Evolutionary conservation across 352 stramenopile species (phyloP).

Genomic region (Phytophthora lateralis): DNA sequence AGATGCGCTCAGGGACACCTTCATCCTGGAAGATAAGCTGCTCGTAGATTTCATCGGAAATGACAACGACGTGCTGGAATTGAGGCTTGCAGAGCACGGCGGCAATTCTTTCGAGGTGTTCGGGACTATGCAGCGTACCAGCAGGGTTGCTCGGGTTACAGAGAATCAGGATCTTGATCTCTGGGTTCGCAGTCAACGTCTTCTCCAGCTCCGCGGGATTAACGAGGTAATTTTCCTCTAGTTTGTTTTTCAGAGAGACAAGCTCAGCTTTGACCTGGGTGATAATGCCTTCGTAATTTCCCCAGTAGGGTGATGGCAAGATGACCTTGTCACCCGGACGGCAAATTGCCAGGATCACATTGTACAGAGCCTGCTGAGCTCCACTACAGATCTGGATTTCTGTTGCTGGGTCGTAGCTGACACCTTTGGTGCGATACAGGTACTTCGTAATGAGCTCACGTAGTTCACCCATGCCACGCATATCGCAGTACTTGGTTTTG

Average conservation of each 20-base stretch:
- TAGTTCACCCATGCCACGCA: conserved; percentile 89
- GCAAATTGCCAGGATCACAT: conserved; percentile 90
- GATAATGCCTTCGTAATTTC: conserved; percentile 96
- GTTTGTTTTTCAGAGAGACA: conserved; percentile 88
- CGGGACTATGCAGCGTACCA: conserved; percentile 74
- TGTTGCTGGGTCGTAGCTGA: conserved; percentile 83
- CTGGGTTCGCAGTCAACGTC: conserved; percentile 68
- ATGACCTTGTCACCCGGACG: conserved; percentile 94
- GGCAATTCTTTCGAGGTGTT: conserved; percentile 57
- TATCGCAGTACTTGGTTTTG: conserved; percentile 94
- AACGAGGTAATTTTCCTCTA: conserved; percentile 93
- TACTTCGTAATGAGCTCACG: conserved; percentile 90
- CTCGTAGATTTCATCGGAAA: conserved; percentile 97
- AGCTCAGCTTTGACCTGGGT: conserved; percentile 86
- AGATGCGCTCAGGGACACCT: conserved; percentile 48
- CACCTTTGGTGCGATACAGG: conserved; percentile 84
- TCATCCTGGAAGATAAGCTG: conserved; percentile 92
- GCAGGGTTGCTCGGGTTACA: conserved; percentile 98
- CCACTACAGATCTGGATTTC: conserved; percentile 97
- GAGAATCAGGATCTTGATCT: conserved; percentile 91
- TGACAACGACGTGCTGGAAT: conserved; percentile 82
- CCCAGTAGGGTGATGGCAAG: conserved; percentile 96
- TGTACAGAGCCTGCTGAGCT: conserved; percentile 95
- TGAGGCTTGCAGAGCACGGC: conserved; percentile 57
- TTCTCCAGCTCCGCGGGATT: conserved; percentile 78